Evolutionary conservation across 208 protist species (phyloP).

Genomic region (Spongospora subterranea): DNA sequence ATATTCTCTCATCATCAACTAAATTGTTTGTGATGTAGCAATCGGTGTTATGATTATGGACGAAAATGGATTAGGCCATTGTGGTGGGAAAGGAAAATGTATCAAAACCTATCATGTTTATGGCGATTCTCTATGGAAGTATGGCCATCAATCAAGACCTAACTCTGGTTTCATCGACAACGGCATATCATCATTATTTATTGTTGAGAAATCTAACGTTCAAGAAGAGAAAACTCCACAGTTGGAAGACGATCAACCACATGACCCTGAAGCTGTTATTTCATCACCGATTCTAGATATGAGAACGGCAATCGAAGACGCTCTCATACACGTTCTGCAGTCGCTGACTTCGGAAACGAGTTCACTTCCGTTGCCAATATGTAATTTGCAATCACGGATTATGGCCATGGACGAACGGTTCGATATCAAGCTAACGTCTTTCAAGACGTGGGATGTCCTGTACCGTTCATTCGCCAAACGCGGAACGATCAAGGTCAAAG

Average conservation of each 20-base stretch:
- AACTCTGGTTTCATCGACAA: not conserved
- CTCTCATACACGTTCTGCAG: not conserved
- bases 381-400: not conserved
- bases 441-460: conserved; percentile 6
- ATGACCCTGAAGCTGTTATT: not conserved
- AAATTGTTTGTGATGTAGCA: no score
- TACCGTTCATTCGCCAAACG: conserved; percentile 6
- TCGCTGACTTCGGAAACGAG: not conserved
- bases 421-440: not conserved
- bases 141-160: not conserved
- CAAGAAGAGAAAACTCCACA: not conserved
- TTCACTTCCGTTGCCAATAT: not conserved
- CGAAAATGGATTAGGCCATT: not conserved
- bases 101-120: not conserved
- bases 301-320: not conserved
- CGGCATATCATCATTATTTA: not conserved
- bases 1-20: not conserved
- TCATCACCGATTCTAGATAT: not conserved
- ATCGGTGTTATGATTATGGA: conserved; percentile 30
- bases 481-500: conserved; percentile 19
- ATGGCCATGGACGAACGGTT: not conserved
- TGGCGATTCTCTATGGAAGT: not conserved
- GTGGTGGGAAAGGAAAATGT: conserved; percentile 9
- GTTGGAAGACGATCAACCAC: not conserved
- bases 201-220: not conserved